Evolutionary conservation across 2,329 filamentous ascomycete species (phyloP), one percentile per base, ranked within the genome.

Genomic region (Ophiostoma ips): DNA sequence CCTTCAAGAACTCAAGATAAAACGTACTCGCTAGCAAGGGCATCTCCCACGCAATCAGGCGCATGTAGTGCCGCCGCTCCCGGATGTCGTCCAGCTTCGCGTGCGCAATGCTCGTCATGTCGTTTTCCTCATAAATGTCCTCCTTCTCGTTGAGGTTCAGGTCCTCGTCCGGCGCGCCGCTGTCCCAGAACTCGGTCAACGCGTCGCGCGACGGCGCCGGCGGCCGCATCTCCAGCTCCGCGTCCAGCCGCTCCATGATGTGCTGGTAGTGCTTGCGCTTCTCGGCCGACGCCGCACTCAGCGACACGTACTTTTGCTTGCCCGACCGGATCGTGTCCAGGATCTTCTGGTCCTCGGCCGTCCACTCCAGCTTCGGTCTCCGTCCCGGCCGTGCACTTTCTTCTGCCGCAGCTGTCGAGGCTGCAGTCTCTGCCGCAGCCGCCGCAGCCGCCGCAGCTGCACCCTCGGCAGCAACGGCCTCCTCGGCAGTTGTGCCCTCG

Each of bases 11-110:
- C 9, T 5, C 10, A 2, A 30, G 16, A 46, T 7, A 46, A 21
- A 46, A 47, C 86, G 65, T 77, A 95, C 89, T 85, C 52, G 82
- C 79, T 53, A 98, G 71, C 55, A 95, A 69, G 10, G 92, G 92
- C 83, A 98, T 86, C 66, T 98, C 92, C 89, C 92, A 98, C 21
- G 88, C 87, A 44, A 85, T 81, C 58, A 95, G 72, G 48, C 92
- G 77, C 45, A 85, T 82, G 64, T 95, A 95, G 60, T 95, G 81
- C 70, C 92, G 77, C 63, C 90, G 75, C 66, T 96, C 89, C 55
- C 90, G 76, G 60, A 94, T 82, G 64, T 92, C 77, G 59, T 95
- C 87, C 58, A 98, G 69, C 69, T 96, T 88, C 49, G 75, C 81
- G 66, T 98, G 89, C 1, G 81, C 92, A 64, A 87, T 74, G 48